Conservation (phyloP, 2,329 filamentous ascomycete species). For the Hansfordia pulvinata region DNA sequence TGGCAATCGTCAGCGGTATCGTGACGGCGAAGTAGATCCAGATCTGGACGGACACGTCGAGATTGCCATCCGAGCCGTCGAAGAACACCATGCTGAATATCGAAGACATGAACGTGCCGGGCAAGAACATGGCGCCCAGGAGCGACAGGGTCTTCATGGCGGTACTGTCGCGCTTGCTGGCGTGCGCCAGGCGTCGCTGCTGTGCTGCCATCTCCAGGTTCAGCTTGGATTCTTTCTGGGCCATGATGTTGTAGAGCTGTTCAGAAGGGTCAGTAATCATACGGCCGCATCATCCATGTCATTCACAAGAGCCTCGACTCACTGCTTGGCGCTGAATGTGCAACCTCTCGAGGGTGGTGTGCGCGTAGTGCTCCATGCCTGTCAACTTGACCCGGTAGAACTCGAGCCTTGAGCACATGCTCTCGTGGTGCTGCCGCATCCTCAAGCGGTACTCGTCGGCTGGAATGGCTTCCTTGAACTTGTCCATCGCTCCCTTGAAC, state of each 20-base stretch:
- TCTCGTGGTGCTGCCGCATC: constrained; percentile 39
- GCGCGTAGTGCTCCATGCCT: constrained; percentile 48
- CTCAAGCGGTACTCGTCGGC: too few relatives aligned
- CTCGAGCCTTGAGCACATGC: constrained; percentile 38
- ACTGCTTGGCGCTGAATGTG: constrained; percentile 49
- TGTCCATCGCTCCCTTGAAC: constrained; percentile 32
- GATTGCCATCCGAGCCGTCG: constrained; percentile 38
- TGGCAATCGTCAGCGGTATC: constrained; percentile 39
- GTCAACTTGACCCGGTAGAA: constrained; percentile 48
- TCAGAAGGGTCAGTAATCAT: neutral
- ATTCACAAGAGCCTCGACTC: constrained; percentile 12
- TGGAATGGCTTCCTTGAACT: constrained; percentile 20
- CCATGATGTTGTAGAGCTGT: constrained; percentile 53
- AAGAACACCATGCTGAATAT: constrained; percentile 57
- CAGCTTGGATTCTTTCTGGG: constrained; percentile 49
- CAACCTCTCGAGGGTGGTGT: constrained; percentile 45
- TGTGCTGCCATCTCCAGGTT: constrained; percentile 50
- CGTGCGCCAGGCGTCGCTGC: constrained; percentile 43
- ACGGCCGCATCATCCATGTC: too few relatives aligned
- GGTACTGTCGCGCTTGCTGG: constrained; percentile 46
- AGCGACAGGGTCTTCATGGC: constrained; percentile 54
- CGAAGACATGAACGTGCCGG: constrained; percentile 47
- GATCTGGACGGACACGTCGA: constrained; percentile 32
- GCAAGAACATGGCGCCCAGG: constrained; percentile 48
- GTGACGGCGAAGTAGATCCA: constrained; percentile 54